Evolutionary conservation across 768 basidiomycete genomes (phyloP), one percentile per base, ranked within the genome.

Genomic region (Termitomyces sp.): DNA sequence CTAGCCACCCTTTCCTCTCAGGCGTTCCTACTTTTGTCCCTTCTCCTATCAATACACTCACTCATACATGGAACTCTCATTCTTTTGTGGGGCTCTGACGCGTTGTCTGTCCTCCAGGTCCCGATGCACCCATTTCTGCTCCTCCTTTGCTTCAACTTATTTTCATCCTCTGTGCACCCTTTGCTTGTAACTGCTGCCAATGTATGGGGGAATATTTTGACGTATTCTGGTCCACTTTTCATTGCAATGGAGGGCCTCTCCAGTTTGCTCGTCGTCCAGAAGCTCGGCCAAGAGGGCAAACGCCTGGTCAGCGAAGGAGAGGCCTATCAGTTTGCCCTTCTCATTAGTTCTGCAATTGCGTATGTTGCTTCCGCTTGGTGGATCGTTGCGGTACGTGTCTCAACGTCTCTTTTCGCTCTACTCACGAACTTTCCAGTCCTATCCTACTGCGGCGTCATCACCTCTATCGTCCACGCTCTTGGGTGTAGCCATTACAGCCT

Each of bases 401-500:
- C 2, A 1, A 21, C 27, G 6, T 3, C 3, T 23, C 7, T 38
- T 23, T 19, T 25, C 21, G 27, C 11, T 16, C 44, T 16, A 9
- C 12, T 21, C 31, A 31, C 32, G 37, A 8, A 43, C 40, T 2
- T 32, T 53, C 27, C 60, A 92, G 87, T 83, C 89, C 3, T 95
- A 94, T 71, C 87, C 93, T 25, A 80, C 87, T 3, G 89, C 89
- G 6, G 89, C 92, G 5, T 82, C 86, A 9, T 90, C 92, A 0
- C 90, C 95, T 9, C 77, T 96, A 32, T 90, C 93, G 10, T 91
- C 95, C 1, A 95, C 95, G 2, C 76, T 98, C 10, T 77, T 98
- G 17, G 95, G 95, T 3, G 89, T 87, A 2, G 91, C 92, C 2
- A 74, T 96, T 57, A 93, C 95, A 0, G 85, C 92, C 10, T 88